Conservation (phyloP, 305 asterid species). For the Plantago rigida region DNA sequence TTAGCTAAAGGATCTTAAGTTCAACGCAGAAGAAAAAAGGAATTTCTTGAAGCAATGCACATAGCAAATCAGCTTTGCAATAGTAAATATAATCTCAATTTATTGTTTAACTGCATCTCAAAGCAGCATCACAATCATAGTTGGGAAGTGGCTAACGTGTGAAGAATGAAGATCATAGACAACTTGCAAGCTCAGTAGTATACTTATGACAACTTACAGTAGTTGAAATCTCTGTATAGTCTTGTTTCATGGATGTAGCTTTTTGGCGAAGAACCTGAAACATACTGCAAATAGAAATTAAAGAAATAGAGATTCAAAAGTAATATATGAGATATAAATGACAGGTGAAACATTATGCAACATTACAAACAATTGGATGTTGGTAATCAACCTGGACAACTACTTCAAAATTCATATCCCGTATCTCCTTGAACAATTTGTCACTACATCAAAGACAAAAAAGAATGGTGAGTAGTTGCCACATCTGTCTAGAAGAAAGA, state of each 20-base stretch:
- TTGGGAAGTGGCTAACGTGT: neutral
- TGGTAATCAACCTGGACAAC: constrained; percentile 80
- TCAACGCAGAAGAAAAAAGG: constrained; percentile 16
- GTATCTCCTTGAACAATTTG: constrained; percentile 89
- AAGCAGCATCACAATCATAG: constrained; percentile 7
- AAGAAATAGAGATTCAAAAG: constrained; percentile 31
- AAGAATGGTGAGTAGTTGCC: constrained; percentile 19
- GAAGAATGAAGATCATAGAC: constrained; percentile 13
- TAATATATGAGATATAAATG: constrained; percentile 3
- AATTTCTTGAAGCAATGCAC: constrained; percentile 1
- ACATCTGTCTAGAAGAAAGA: constrained; percentile 4
- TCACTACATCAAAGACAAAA: constrained; percentile 46
- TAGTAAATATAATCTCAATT: constrained; percentile 12
- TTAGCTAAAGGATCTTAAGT: neutral
- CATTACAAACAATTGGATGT: constrained; percentile 16
- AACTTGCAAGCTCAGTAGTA: constrained; percentile 21
- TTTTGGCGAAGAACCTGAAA: constrained; percentile 98
- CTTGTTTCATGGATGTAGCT: constrained; percentile 97
- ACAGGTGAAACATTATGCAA: constrained; percentile 11
- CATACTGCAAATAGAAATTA: constrained; percentile 38
- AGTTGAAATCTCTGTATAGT: constrained; percentile 77
- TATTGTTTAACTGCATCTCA: constrained; percentile 17
- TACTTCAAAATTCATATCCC: constrained; percentile 93
- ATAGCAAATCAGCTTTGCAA: constrained; percentile 10
- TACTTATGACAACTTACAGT: constrained; percentile 47